Percentiles rank a stretch among this genome's conserved stretches.
Conservation (phyloP, 1,284 basidiomycete genomes). For the Blastosporella zonata region DNA sequence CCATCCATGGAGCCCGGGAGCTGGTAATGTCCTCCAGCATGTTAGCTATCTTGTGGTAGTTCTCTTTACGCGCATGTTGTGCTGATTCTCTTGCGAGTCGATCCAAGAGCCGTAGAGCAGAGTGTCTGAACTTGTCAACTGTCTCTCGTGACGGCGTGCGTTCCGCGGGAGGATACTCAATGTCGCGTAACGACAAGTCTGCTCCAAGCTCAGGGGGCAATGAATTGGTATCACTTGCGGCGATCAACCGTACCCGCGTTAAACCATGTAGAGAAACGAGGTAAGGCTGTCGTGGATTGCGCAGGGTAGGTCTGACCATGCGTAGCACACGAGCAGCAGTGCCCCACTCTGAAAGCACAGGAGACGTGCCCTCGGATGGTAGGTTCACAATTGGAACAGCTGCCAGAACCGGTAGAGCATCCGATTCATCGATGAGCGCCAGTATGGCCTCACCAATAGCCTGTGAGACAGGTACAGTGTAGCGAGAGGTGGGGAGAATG, state of each 20-base stretch:
- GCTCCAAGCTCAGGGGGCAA: slow-evolving; percentile 28
- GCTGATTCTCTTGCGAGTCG: slow-evolving; percentile 59
- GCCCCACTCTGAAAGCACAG: slow-evolving; percentile 38
- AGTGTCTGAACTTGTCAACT: slow-evolving; percentile 63
- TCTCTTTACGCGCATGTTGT: slow-evolving; percentile 55
- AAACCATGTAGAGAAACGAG: slow-evolving; percentile 66
- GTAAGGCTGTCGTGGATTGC: slow-evolving; percentile 48
- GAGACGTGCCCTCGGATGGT: slow-evolving; percentile 16
- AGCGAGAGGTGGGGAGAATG: slow-evolving; percentile 62
- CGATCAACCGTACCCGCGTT: slow-evolving; percentile 46
- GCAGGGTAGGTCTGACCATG: slow-evolving; percentile 52
- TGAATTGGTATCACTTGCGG: slow-evolving; percentile 29
- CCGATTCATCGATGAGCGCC: slow-evolving; percentile 57
- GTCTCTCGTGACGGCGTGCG: slow-evolving; percentile 47
- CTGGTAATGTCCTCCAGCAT: slow-evolving; percentile 65
- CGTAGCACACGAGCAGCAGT: slow-evolving; percentile 59
- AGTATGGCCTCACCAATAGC: slow-evolving; percentile 58
- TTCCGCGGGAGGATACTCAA: slow-evolving; percentile 50
- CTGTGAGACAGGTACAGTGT: slow-evolving; percentile 58
- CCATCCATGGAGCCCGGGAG: slow-evolving; percentile 64
- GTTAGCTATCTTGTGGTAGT: slow-evolving; percentile 59
- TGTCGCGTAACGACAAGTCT: slow-evolving; percentile 38
- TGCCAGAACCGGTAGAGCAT: slow-evolving; percentile 60
- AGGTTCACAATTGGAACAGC: slow-evolving; percentile 51
- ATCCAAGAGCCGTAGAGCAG: slow-evolving; percentile 63